Evolutionary conservation across 2,329 filamentous ascomycete species (phyloP), one percentile per base, ranked within the genome.

Genomic region (Chaetomium sp.): DNA sequence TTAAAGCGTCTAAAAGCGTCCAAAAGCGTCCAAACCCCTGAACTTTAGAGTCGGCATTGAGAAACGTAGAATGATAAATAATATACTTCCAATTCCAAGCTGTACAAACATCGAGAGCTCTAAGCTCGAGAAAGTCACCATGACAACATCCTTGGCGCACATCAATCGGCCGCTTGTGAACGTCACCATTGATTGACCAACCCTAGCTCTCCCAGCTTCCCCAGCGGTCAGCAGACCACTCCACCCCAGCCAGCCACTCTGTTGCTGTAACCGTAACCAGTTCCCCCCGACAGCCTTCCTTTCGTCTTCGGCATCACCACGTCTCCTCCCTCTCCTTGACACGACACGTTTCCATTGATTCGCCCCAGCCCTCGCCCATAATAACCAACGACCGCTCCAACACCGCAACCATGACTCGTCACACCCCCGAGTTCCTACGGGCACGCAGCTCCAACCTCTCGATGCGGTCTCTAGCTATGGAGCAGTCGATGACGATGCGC

Each of bases 391-490:
- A 58, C 56, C 42, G 6, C 13, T 13, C 27, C 19, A 23, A 33
- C 29, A 29, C 12, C n/a, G 4, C 57, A 25, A 54, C 35, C 45
- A 83, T 84, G 82, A 81, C 79, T 53, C 77, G 76, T 65, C 78
- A 80, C 68, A 80, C 80, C 1, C 74, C 80, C 66, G 77, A 80
- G 23, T 79, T 78, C 70, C 73, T 81, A 66, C 78, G 77, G 65
- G 75, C 78, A 51, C 79, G 80, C 65, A 75, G 73, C 66, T 82
- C 81, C 66, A 75, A 77, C 66, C 69, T 82, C 65, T 81, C 81
- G 33, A 76, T 83, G 53, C 81, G 80, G 69, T 76, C 79, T 60
- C 73, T 76, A 35, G 74, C 77, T 25, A 68, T 75, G 60, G 72
- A 75, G 55, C 74, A 74, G 67, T 69, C 72, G 49, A 66, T 71